Base-by-base conservation (phyloP, 2,329 filamentous ascomycete genomes). In the Colletotrichum eleusines region DNA sequence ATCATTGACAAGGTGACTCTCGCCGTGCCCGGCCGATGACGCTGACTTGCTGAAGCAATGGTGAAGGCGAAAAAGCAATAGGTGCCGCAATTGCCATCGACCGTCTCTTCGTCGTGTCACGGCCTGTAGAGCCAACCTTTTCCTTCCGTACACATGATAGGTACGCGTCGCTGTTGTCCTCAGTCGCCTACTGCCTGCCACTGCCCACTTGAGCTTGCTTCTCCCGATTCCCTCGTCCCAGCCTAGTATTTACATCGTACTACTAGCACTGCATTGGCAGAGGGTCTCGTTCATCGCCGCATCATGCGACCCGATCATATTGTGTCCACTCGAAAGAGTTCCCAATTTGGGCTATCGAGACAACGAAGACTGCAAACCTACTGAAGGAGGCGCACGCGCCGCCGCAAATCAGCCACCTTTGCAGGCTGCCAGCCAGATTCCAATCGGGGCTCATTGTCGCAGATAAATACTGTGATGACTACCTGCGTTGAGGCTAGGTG, bases 1-100 rank as follows among this genome's bases (percentile, higher is more conserved):
- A 38, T 23, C 33, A 31, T 38, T n/a, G 12, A 55, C 14, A 23
- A 55, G 11, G 14, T n/a, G n/a, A 9, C 12, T 23, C n/a, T 55
- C 51, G 33, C n/a, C 5, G 20, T 16, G 6, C 51, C n/a, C 33
- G 11, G 20, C 11, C 33, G 12, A 26, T 18, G 33, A 38, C 33
- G 33, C n/a, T 9, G 26, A 40, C 53, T n/a, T 44, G 38, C 6
- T 59, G 57, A 59, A 46, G 38, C 57, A 31, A 12, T 31, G 9
- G 57, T 23, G 23, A 44, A 23, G 38, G 57, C n/a, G 26, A 59
- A 59, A 18, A 59, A 59, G 57, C 57, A 59, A 59, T 12, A 59
- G 31, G 1, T 11, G 35, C 38, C 38, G 28, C 7, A 18, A 26
- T 31, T 33, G 23, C 28, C 26, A 26, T 40, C 31, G 5, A 26